Conservation (phyloP, 805 yeast species). For the Ogataea paradorogensis region DNA sequence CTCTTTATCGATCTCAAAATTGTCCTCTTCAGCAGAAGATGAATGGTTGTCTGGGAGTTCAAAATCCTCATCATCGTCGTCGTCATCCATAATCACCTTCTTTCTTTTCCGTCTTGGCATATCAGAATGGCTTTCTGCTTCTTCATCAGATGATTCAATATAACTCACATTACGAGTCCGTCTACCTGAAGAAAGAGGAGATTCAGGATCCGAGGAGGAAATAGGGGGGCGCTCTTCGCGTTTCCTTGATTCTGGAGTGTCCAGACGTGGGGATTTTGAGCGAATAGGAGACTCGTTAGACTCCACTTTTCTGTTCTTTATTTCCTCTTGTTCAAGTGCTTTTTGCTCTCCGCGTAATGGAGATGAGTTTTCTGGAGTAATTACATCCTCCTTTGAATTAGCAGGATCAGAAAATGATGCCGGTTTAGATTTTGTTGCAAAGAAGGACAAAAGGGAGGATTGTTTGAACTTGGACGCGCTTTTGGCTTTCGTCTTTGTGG, state of each 20-base stretch:
- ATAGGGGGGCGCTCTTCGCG: neutral
- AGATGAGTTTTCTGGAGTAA: conserved; percentile 29
- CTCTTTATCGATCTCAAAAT: conserved; percentile 26
- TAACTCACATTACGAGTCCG: conserved; percentile 18
- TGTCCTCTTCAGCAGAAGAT: conserved; percentile 18
- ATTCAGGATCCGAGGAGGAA: neutral
- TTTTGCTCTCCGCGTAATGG: conserved; percentile 14
- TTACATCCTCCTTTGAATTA: neutral
- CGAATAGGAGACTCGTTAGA: neutral
- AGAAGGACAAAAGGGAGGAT: conserved; percentile 32
- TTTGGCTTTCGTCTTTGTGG: neutral
- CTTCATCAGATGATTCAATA: conserved; percentile 17
- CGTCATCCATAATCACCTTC: conserved; percentile 13
- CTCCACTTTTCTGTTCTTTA: neutral
- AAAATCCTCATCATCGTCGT: conserved; percentile 19
- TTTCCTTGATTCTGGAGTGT: neutral
- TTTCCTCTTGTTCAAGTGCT: too few species aligned
- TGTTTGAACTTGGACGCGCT: conserved; percentile 24
- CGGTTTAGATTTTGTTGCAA: conserved; percentile 11
- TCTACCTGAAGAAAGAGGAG: conserved; percentile 13
- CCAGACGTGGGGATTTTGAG: neutral
- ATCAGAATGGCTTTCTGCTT: conserved; percentile 8
- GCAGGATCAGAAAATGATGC: neutral
- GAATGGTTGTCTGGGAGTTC: conserved; percentile 12
- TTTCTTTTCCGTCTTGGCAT: conserved; percentile 12